A percentile compares a stretch with the other conserved stretches of the same genome.
Conservation (phyloP, 129 eudicot species). For the Deinandra increscens region DNA sequence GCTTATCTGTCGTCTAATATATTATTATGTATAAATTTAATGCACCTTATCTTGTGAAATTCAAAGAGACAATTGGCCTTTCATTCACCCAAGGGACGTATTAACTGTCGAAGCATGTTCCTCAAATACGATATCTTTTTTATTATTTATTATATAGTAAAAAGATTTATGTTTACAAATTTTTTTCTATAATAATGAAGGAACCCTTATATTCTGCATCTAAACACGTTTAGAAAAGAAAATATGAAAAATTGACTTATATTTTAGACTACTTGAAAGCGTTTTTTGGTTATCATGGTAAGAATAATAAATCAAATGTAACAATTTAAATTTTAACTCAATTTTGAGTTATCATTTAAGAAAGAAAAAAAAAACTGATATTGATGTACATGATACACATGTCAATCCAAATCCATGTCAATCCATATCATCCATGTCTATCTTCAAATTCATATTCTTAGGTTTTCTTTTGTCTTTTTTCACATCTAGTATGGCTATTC, state of each 20-base stretch:
- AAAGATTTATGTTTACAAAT: neutral
- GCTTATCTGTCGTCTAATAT: neutral
- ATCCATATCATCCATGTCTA: constrained; percentile 20
- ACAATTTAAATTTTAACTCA: neutral
- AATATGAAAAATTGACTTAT: neutral
- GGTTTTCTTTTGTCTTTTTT: constrained; percentile 8
- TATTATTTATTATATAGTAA: neutral
- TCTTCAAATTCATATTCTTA: constrained; percentile 4
- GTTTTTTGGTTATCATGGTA: neutral
- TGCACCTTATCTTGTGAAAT: constrained; percentile 8
- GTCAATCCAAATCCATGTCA: constrained; percentile 21
- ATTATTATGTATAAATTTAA: constrained; percentile 2
- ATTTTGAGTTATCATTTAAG: neutral
- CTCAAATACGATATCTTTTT: neutral
- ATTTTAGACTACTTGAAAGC: neutral
- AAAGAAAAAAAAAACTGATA: neutral
- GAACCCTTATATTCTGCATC: neutral
- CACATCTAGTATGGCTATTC: neutral
- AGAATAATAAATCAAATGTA: neutral
- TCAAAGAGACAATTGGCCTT: constrained; percentile 36
- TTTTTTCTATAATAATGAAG: no score
- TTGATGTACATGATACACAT: neutral
- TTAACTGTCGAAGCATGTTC: neutral
- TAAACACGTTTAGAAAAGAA: neutral
- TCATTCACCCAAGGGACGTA: constrained; percentile 23